Evolutionary conservation across 179 eudicot species (phyloP), one percentile per base, ranked within the genome.

Genomic region (Carnegiea gigantea): DNA sequence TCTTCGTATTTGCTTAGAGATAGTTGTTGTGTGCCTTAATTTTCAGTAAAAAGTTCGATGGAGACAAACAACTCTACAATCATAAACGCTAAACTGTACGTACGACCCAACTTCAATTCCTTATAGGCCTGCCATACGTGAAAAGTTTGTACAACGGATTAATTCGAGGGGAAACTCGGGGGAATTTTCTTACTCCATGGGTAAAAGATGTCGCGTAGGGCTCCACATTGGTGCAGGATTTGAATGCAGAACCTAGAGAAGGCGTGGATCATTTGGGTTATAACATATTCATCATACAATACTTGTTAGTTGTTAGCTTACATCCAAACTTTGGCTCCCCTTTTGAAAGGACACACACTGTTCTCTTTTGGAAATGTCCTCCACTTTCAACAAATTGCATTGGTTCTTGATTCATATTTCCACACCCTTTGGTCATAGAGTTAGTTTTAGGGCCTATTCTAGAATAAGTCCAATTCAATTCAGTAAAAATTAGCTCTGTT

Each of bases 261-360:
- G 62, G 65, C 14, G 53, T 82, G 76, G 70, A 57, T 78, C 73
- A 76, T 71, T 75, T 82, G 85, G 85, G 79, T 82, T 85, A 30
- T 85, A 85, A 85, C 87, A 73, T 62, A 20, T 62, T 81, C 77
- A 78, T 81, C 79, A 81, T 64, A 74, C 4, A 28, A 68, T 85
- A 73, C 84, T 74, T 57, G 70, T 38, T 82, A 30, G 76, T 74
- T 57, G 70, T 38, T 82, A 43, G 76, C 81, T 76, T 71, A 82
- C 44, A 74, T 82, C 85, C 80, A 78, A 74, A 67, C 82, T 78
- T 54, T 64, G 76, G 79, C 77, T 78, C 75, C 72, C 43, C 46
- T 57, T 82, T 78, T 82, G 80, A 85, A 75, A 85, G 80, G 84
- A 82, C 84, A 79, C 79, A 74, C 76, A 73, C 72, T 81, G 79